Conservation (phyloP, 83 land plant genomes). For the Picea engelmannii region DNA sequence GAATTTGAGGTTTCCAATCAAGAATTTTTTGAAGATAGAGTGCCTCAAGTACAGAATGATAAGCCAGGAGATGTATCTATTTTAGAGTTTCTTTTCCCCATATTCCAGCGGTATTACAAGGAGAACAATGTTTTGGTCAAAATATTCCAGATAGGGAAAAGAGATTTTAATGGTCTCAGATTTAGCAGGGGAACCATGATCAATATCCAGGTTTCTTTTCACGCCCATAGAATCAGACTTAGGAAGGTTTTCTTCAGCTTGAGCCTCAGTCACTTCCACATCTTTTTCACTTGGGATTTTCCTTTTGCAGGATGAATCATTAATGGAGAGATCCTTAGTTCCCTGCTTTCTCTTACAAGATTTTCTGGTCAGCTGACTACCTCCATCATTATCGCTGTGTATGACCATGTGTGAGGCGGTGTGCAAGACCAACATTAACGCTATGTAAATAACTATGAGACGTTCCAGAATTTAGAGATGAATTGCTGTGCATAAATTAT, state of each 20-base stretch:
- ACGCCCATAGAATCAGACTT: not conserved
- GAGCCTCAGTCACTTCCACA: not conserved
- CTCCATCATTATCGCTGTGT: no score
- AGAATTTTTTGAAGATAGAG: conserved; percentile 1
- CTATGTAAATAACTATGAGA: no score
- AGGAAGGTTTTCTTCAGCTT: not conserved
- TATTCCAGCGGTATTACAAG: not conserved
- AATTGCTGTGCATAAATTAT: no score
- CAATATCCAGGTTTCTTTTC: not conserved
- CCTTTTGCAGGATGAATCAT: not conserved
- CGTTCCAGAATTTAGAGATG: no score
- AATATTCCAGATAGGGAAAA: not conserved
- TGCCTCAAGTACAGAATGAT: conserved; percentile 13
- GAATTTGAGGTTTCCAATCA: not conserved
- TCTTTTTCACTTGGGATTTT: not conserved
- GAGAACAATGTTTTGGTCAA: not conserved
- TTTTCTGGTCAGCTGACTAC: not conserved
- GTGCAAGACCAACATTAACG: no score
- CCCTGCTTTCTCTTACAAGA: not conserved
- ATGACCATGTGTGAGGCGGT: no score
- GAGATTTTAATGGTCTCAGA: not conserved
- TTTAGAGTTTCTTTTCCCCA: not conserved
- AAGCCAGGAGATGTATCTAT: conserved; percentile 3
- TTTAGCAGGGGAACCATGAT: not conserved
- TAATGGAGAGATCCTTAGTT: not conserved